phyloP scores from a whole-genome alignment of 2,329 filamentous ascomycete genomes.

The Falciphora oryzae region DNA sequence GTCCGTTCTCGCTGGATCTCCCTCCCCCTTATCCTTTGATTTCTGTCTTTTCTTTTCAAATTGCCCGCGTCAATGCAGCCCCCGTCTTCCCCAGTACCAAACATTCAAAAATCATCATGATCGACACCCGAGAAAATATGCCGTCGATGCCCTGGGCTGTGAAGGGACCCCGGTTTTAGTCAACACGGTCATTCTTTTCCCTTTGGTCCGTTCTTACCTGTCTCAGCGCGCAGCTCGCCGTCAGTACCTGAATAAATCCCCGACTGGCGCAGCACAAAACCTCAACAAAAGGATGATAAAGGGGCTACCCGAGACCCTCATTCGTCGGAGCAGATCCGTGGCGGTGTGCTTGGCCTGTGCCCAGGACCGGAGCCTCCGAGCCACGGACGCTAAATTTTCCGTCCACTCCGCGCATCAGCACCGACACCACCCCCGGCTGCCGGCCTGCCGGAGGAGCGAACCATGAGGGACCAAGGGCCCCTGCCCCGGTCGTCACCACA shows the following conservation, averaged over 20 bases:
- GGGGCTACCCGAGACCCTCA: no score
- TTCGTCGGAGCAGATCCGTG: neutral
- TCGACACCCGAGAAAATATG: neutral
- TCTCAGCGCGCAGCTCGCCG: neutral
- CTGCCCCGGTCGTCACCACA: no score
- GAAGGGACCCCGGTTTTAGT: neutral
- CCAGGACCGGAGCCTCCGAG: neutral
- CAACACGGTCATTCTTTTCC: neutral
- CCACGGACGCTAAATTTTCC: neutral
- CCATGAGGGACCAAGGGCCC: no score
- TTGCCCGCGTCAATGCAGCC: no score
- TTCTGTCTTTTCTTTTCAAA: no score
- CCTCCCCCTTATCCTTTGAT: no score
- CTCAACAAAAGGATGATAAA: neutral
- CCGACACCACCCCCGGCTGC: neutral
- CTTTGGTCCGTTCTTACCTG: neutral
- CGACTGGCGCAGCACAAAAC: neutral
- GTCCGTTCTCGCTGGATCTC: no score
- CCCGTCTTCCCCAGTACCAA: no score
- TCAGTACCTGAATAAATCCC: neutral
- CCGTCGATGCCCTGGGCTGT: neutral
- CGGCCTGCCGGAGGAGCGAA: no score
- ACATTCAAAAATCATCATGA: neutral
- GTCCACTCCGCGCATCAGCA: neutral
- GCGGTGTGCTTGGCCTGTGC: no score